Evolutionary conservation across 1,284 basidiomycete genomes (phyloP), one percentile per base, ranked within the genome.

Genomic region (Filobasidium uniguttulatum): DNA sequence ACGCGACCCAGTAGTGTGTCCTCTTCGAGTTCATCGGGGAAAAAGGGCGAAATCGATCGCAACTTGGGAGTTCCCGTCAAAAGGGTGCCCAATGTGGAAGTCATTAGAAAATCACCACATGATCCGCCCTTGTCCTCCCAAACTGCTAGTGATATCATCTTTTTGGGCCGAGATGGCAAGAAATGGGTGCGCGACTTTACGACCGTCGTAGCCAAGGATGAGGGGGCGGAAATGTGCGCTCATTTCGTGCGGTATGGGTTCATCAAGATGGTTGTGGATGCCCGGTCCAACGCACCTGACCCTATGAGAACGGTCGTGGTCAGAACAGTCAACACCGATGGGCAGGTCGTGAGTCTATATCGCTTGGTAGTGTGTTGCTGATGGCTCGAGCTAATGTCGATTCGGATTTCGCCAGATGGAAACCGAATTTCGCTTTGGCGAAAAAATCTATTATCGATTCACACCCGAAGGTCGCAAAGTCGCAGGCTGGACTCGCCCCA

Each of bases 111-210:
- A 28, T 26, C 15, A 20, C 9, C 36, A 38, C 36, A 10, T 38
- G n/a, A n/a, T 19, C 37, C 37, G 23, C n/a, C 22, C 14, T 20
- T 23, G 5, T 20, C 31, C 31, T 33, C 31, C 15, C 9, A 14
- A 10, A n/a, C 20, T 35, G 8, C 45, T 7, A 43, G 20, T 12
- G 85, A 83, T 64, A 77, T 81, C 66, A 86, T 85, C 61, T 97
- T 98, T 66, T 74, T 80, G 25, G 88, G 93, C 23, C 78, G 85
- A 48, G 78, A 78, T 33, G 90, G 86, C 0, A 75, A 97, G 51
- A 89, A 96, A 67, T 99, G 94, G 94, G 79, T 99, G 47, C 85
- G 88, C 65, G 91, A 98, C 68, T 97, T 90, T 59, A 91, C 93
- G 1, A 96, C 93, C 0, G 86, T 93, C 38, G 88, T 91, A 44